Evolutionary conservation across 2,329 filamentous ascomycete genomes (phyloP).

Genomic region (Calonectria pseudoturangicola): DNA sequence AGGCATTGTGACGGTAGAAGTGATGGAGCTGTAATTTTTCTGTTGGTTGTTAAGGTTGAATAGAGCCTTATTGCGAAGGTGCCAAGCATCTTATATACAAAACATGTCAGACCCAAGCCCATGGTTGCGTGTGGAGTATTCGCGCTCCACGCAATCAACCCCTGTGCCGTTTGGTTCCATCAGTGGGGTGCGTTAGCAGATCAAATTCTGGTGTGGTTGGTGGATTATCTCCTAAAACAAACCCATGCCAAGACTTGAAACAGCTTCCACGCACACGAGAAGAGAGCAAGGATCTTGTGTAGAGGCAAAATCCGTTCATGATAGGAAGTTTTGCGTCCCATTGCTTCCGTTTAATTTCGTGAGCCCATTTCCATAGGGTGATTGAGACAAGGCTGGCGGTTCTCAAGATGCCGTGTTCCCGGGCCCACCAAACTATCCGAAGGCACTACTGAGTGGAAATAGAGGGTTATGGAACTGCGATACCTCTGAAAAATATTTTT

Average conservation of each 20-base stretch:
- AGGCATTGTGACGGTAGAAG: slow-evolving; percentile 41
- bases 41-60: slow-evolving; percentile 3
- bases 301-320: background rate
- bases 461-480: background rate
- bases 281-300: background rate
- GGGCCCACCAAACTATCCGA: background rate
- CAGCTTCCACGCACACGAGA: background rate
- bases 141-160: background rate
- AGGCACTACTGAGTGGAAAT: background rate
- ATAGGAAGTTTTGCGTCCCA: background rate
- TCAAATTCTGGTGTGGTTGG: background rate
- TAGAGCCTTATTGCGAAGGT: slow-evolving; percentile 1
- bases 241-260: slow-evolving; percentile 18
- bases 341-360: slow-evolving; percentile 1
- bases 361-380: background rate
- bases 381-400: background rate
- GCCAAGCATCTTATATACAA: slow-evolving; percentile 7
- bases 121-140: background rate
- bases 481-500: background rate
- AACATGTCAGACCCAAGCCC: background rate
- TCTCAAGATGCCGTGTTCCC: slow-evolving; percentile 2
- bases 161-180: background rate
- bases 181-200: background rate
- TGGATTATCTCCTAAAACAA: slow-evolving; percentile 4
- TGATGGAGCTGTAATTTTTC: background rate